Conservation (phyloP, 1,284 basidiomycete genomes). For the Hemileia vastatrix region DNA sequence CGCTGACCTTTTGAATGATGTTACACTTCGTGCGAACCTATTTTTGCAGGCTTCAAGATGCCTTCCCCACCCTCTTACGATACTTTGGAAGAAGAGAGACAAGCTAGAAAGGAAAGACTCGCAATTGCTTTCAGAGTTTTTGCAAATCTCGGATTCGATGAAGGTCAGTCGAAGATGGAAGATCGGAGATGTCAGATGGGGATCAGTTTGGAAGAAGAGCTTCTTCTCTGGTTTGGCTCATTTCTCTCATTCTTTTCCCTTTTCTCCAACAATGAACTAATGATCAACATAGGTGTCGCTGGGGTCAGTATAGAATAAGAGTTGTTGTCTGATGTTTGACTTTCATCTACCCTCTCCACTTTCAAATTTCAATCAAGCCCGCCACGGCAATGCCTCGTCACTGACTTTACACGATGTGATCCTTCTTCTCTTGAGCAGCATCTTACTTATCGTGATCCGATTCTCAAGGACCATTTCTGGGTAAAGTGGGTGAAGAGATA, state of each 20-base stretch:
- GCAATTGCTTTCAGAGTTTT: constrained; percentile 50
- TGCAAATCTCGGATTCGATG: constrained; percentile 54
- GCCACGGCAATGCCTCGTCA: constrained; percentile 17
- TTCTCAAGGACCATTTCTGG: constrained; percentile 53
- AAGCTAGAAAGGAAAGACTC: constrained; percentile 52
- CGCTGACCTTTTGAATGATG: too few species aligned
- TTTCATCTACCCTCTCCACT: not conserved
- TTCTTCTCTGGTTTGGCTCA: not conserved
- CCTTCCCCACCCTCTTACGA: constrained; percentile 43
- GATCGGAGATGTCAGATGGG: not conserved
- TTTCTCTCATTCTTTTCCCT: not conserved
- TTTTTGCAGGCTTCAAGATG: too few species aligned
- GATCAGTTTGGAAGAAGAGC: not conserved
- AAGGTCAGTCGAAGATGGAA: constrained; percentile 44
- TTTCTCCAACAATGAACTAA: not conserved
- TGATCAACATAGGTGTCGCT: not conserved
- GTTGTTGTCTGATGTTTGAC: not conserved
- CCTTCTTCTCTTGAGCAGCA: constrained; percentile 50
- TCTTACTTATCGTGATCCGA: constrained; percentile 56
- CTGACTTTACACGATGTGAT: constrained; percentile 23
- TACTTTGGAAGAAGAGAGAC: constrained; percentile 49
- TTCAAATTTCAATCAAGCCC: too few species aligned
- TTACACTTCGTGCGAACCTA: too few species aligned
- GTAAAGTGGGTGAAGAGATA: too few species aligned
- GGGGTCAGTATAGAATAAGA: not conserved